Percentiles rank a stretch among this genome's conserved stretches.
These are phyloP conservation scores for Amesomyces nigricolor DNA, from an alignment of 2,329 filamentous ascomycete genomes.

Conservation along the genomic window DNA sequence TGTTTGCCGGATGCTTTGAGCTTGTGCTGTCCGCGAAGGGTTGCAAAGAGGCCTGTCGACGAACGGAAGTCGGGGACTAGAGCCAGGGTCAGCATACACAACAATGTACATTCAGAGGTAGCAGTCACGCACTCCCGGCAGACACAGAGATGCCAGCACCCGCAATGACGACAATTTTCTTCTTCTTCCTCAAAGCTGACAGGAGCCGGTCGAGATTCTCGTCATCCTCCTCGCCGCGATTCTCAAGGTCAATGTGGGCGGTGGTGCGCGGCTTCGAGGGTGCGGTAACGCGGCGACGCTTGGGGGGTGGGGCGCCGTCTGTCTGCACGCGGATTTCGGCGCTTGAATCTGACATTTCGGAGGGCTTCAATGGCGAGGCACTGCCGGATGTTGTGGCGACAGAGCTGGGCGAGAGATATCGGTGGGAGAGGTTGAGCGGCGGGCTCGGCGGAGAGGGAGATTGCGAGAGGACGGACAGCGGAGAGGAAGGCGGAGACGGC, in stretches of 20 bases:
- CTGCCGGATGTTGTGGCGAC: slow-evolving; percentile 42
- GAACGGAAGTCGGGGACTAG: slow-evolving; percentile 93
- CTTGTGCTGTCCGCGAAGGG: slow-evolving; percentile 79
- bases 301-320: slow-evolving; percentile 64
- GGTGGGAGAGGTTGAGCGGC: slow-evolving; percentile 36
- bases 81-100: slow-evolving; percentile 22
- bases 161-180: slow-evolving; percentile 94
- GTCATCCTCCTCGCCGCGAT: slow-evolving; percentile 43
- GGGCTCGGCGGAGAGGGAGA: slow-evolving; percentile 48
- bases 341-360: slow-evolving; percentile 33
- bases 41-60: slow-evolving; percentile 80
- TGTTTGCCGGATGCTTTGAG: slow-evolving; percentile 91
- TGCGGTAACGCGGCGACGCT: slow-evolving; percentile 64
- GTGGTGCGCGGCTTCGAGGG: slow-evolving; percentile 62
- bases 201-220: slow-evolving; percentile 66
- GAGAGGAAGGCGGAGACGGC: slow-evolving; percentile 40
- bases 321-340: slow-evolving; percentile 37
- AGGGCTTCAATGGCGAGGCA: slow-evolving; percentile 46
- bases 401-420: slow-evolving; percentile 51
- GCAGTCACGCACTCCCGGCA: slow-evolving; percentile 81
- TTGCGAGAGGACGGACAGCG: slow-evolving; percentile 48
- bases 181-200: slow-evolving; percentile 73
- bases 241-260: slow-evolving; percentile 68
- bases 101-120: no score
- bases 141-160: slow-evolving; percentile 96